phyloP scores from a whole-genome alignment of 768 basidiomycete genomes.

The Polyporus arcularius region DNA sequence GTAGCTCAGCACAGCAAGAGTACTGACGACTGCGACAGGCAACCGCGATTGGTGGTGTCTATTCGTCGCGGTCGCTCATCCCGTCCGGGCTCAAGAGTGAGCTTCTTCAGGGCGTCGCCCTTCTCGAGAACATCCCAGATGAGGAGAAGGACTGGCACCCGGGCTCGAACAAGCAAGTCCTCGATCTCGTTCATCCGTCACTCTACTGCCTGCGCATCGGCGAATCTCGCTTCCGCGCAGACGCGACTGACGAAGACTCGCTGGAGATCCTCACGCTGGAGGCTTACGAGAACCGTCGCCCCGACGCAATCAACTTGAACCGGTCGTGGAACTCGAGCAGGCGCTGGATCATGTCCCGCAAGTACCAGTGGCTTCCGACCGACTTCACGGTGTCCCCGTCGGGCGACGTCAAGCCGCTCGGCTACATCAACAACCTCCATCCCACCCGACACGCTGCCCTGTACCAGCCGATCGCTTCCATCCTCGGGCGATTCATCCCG shows the following conservation, averaged over 20 bases:
- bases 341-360: constrained; percentile 9
- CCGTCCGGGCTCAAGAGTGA: background rate
- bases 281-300: background rate
- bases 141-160: constrained; percentile 49
- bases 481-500: constrained; percentile 26
- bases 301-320: background rate
- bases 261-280: background rate
- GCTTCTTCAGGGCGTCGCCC: background rate
- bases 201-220: constrained; percentile 36
- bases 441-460: constrained; percentile 19
- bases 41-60: background rate
- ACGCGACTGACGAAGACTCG: too few species aligned
- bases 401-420: constrained; percentile 21
- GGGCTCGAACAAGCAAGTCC: constrained; percentile 41
- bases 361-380: constrained; percentile 33
- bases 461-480: constrained; percentile 19
- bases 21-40: too few species aligned
- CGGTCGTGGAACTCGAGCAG: background rate
- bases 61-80: constrained; percentile 9
- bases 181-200: constrained; percentile 49
- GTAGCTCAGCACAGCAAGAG: too few species aligned
- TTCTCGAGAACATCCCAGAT: constrained; percentile 40
- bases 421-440: constrained; percentile 37
- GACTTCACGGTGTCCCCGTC: constrained; percentile 29
- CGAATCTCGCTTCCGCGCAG: background rate